Percentiles rank a stretch among this genome's conserved stretches.
Evolutionary conservation across 2,329 filamentous ascomycete genomes (phyloP).

Genomic region (Aspergillus niger): DNA sequence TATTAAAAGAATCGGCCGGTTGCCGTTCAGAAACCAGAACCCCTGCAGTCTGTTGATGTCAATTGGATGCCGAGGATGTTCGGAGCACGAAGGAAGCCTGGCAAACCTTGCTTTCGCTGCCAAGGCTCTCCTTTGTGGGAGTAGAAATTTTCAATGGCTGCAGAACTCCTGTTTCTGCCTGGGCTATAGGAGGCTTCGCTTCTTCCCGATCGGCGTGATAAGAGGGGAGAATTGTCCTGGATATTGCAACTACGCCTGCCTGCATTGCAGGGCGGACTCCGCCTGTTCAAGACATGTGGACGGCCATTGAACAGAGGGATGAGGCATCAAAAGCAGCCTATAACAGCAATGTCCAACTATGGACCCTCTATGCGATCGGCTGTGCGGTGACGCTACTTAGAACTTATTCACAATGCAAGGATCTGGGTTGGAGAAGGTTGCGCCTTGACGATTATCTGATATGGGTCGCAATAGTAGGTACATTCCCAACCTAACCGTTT

Average conservation of each 20-base stretch:
- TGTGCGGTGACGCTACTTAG: slow-evolving; percentile 35
- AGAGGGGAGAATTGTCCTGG: not conserved
- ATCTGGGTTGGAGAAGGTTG: slow-evolving; percentile 28
- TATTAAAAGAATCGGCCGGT: not conserved
- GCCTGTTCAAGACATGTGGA: slow-evolving; percentile 5
- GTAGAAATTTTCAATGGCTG: not conserved
- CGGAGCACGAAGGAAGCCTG: not conserved
- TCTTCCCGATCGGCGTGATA: too few relatives aligned
- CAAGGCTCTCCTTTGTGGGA: not conserved
- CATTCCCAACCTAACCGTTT: slow-evolving; percentile 18
- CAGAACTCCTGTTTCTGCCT: not conserved
- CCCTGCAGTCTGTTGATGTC: too few relatives aligned
- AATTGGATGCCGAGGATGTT: too few relatives aligned
- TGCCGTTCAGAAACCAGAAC: too few relatives aligned
- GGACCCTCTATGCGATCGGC: slow-evolving; percentile 30
- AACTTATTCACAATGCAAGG: slow-evolving; percentile 37
- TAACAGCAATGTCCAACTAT: slow-evolving; percentile 24
- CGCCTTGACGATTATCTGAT: slow-evolving; percentile 58
- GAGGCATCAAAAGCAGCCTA: slow-evolving; percentile 19
- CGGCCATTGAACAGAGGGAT: slow-evolving; percentile 13
- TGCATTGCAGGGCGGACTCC: not conserved
- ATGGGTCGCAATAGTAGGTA: slow-evolving; percentile 51
- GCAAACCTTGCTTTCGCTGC: not conserved
- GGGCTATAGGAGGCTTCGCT: too few relatives aligned
- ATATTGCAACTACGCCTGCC: not conserved